phyloP scores from a whole-genome alignment of 257 asterid genomes.

The Forsythia viridissima region DNA sequence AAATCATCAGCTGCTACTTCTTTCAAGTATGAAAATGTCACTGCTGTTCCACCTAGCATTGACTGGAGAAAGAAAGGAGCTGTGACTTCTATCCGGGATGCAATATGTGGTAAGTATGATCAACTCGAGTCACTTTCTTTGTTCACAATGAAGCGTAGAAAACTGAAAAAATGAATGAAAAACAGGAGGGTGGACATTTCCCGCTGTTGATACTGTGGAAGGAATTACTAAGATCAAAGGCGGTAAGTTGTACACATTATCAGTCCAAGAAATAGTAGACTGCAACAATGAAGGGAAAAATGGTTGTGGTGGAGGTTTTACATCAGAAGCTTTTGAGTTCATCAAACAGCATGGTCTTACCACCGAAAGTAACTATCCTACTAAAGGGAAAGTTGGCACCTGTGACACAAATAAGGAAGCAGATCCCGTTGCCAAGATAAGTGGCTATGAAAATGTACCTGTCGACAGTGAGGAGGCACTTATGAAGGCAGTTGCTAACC shows the following conservation, averaged over 20 bases:
- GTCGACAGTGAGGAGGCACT: conserved; percentile 8
- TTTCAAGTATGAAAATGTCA: neutral
- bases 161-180: neutral
- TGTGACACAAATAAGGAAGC: conserved; percentile 23
- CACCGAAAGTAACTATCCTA: conserved; percentile 17
- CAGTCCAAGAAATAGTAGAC: conserved; percentile 17
- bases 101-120: neutral
- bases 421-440: conserved; percentile 19
- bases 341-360: neutral
- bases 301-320: conserved; percentile 16
- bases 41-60: conserved; percentile 13
- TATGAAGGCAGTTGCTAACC: conserved; percentile 22
- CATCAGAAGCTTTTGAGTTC: neutral
- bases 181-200: neutral
- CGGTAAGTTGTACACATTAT: conserved; percentile 9
- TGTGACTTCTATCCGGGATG: conserved; percentile 6
- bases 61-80: conserved; percentile 24
- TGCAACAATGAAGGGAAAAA: neutral
- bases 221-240: conserved; percentile 2
- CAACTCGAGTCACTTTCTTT: neutral
- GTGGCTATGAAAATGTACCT: conserved; percentile 3
- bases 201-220: neutral
- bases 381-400: neutral
- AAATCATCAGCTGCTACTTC: too few relatives aligned
- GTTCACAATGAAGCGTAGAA: neutral